Percentiles rank a stretch among this genome's conserved stretches.
Evolutionary conservation across 305 asterid genomes (phyloP).

Genomic region (Fraxinus nigra): DNA sequence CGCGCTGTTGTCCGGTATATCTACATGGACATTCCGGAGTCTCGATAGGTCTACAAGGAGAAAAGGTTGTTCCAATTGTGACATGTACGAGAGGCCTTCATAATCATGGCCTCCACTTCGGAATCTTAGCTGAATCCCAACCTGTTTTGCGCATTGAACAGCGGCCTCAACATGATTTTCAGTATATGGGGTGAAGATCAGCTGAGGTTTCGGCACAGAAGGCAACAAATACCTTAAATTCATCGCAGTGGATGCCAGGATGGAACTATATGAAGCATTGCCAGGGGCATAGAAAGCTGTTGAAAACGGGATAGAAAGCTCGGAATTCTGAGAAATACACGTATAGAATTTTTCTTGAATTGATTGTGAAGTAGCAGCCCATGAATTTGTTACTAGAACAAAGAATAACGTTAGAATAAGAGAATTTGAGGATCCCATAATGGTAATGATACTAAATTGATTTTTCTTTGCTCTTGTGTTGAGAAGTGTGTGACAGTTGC

Average conservation of each 20-base stretch:
- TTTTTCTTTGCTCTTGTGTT: too few species aligned
- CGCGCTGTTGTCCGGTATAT: conserved; percentile 23
- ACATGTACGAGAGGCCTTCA: conserved; percentile 66
- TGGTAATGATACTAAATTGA: not conserved
- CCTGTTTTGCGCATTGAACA: conserved; percentile 48
- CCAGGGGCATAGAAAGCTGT: conserved; percentile 55
- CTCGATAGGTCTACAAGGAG: conserved; percentile 47
- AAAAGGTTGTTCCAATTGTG: conserved; percentile 39
- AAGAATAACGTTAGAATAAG: conserved; percentile 26
- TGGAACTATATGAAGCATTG: conserved; percentile 46
- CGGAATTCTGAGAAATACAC: conserved; percentile 64
- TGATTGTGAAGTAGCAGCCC: conserved; percentile 34
- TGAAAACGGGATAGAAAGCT: conserved; percentile 57
- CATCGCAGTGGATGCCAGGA: conserved; percentile 59
- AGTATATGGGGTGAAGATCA: conserved; percentile 60
- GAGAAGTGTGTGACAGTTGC: too few species aligned
- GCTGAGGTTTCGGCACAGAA: conserved; percentile 56
- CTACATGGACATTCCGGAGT: conserved; percentile 39
- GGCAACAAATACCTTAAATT: conserved; percentile 54
- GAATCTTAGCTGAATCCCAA: conserved; percentile 43
- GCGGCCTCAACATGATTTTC: conserved; percentile 69
- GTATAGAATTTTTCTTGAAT: conserved; percentile 45
- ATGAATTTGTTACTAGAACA: conserved; percentile 21
- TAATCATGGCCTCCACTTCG: conserved; percentile 85
- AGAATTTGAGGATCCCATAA: conserved; percentile 34